Evolutionary conservation across 108 stramenopile genomes (phyloP).

Genomic region (Discostella stelligeroides): DNA sequence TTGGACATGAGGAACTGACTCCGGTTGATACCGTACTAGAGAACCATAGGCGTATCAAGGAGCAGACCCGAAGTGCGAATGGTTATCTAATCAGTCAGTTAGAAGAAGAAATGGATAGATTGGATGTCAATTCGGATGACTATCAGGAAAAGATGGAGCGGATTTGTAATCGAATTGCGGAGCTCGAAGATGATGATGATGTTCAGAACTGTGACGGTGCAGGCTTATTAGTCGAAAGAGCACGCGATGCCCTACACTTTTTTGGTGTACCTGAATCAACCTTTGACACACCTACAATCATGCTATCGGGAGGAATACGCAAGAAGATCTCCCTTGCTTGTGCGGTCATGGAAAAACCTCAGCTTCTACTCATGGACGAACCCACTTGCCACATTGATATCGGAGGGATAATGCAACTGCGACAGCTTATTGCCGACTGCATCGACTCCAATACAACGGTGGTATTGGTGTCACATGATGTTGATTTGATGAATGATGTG

Average conservation of each 20-base stretch:
- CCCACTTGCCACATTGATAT: constrained; percentile 87
- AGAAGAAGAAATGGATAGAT: constrained; percentile 48
- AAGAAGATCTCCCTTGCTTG: constrained; percentile 70
- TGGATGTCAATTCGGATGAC: constrained; percentile 32
- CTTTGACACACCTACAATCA: constrained; percentile 33
- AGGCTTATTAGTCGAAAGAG: constrained; percentile 20
- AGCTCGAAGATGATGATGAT: constrained; percentile 58
- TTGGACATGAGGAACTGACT: constrained; percentile 26
- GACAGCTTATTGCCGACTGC: constrained; percentile 64
- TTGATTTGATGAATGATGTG: constrained; percentile 90
- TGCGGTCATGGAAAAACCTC: constrained; percentile 47
- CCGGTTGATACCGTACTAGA: constrained; percentile 52
- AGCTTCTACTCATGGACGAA: constrained; percentile 75
- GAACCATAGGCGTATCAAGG: constrained; percentile 32
- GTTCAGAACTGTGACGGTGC: background rate
- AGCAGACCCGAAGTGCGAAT: constrained; percentile 23
- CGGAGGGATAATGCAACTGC: constrained; percentile 77
- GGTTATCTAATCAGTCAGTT: constrained; percentile 41
- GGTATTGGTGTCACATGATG: constrained; percentile 93
- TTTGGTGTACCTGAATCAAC: constrained; percentile 50
- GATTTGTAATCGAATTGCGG: constrained; percentile 71
- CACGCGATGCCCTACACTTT: constrained; percentile 52
- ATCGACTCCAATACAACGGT: constrained; percentile 62
- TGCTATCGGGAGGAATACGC: constrained; percentile 59
- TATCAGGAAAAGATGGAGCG: constrained; percentile 62